These are phyloP conservation scores for Tricholoma saponaceum DNA, from an alignment of 768 basidiomycete genomes.

Conservation along the genomic window DNA sequence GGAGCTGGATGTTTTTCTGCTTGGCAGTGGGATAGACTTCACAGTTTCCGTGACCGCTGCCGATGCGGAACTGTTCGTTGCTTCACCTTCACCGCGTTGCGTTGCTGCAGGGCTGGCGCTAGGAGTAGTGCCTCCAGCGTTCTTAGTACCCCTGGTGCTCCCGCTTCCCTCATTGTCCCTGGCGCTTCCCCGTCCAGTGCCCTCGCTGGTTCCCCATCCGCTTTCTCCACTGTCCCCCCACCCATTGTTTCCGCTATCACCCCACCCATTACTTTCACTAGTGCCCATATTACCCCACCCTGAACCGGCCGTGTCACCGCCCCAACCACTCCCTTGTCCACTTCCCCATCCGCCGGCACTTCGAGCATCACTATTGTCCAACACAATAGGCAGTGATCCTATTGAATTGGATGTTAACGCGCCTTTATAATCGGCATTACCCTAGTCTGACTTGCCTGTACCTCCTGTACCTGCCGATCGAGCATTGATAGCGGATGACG, in stretches of 20 bases:
- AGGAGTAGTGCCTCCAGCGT: not conserved
- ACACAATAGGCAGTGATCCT: not conserved
- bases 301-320: not conserved
- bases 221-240: not conserved
- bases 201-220: not conserved
- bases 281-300: not conserved
- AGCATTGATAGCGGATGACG: not conserved
- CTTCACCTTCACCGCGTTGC: not conserved
- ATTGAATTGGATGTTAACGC: not conserved
- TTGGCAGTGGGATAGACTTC: not conserved
- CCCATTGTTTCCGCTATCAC: not conserved
- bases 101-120: not conserved
- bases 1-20: not conserved
- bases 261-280: not conserved
- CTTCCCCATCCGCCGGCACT: not conserved
- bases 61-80: not conserved
- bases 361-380: not conserved
- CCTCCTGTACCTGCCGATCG: not conserved
- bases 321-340: not conserved
- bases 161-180: not conserved
- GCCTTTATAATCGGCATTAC: not conserved
- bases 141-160: not conserved
- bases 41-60: not conserved
- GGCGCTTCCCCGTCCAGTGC: not conserved
- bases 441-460: not conserved